Evolutionary conservation across 2,329 filamentous ascomycete genomes (phyloP).

Genomic region (Kalmusia sp.): DNA sequence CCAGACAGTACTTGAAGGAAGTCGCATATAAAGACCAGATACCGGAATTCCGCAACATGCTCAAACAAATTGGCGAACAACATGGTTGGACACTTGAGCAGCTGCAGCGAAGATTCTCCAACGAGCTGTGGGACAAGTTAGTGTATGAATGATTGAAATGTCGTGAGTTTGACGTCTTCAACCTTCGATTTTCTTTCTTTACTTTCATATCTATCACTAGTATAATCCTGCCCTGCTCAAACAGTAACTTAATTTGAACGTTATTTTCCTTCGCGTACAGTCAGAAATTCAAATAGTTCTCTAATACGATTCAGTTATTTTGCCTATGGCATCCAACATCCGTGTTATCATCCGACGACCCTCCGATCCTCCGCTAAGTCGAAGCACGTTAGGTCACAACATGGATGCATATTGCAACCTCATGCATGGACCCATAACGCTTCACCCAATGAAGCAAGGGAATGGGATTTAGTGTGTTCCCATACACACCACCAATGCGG

Average conservation of each 20-base stretch:
- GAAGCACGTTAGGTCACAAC: neutral
- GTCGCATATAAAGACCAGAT: conserved; percentile 51
- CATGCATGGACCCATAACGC: neutral
- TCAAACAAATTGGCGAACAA: conserved; percentile 46
- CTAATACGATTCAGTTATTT: neutral
- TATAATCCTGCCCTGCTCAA: neutral
- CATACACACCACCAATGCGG: neutral
- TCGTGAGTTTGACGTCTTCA: neutral
- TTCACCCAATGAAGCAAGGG: neutral
- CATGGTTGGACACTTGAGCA: conserved; percentile 52
- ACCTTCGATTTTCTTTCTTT: neutral
- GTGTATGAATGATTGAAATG: conserved; percentile 19
- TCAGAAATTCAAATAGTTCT: too few relatives aligned
- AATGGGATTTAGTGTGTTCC: neutral
- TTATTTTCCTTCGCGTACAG: too few relatives aligned
- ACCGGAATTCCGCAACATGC: conserved; percentile 41
- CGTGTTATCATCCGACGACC: neutral
- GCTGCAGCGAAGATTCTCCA: conserved; percentile 51
- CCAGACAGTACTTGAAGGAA: conserved; percentile 44
- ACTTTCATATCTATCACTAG: neutral
- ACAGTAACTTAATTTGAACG: too few relatives aligned
- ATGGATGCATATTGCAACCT: neutral
- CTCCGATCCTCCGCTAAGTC: neutral
- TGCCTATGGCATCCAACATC: neutral
- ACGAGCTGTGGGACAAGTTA: conserved; percentile 48